phyloP scores from a whole-genome alignment of 805 yeast species.

The Kodamaea neixiangensis region DNA sequence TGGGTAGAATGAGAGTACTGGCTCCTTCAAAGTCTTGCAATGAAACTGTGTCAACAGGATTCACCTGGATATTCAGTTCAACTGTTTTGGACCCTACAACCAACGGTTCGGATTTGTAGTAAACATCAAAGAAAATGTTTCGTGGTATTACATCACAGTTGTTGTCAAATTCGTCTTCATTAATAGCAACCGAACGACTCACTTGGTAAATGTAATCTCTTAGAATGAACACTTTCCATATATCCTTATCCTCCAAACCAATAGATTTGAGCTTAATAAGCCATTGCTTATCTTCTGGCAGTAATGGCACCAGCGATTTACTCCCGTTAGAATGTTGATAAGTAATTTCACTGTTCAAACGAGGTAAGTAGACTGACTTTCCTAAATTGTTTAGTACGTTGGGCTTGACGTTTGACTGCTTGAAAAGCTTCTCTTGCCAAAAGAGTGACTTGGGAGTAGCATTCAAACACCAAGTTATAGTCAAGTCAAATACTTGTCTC shows the following conservation, averaged over 20 bases:
- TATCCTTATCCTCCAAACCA: slow-evolving; percentile 71
- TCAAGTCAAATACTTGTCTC: slow-evolving; percentile 60
- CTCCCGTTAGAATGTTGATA: slow-evolving; percentile 15
- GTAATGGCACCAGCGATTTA: slow-evolving; percentile 35
- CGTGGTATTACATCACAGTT: slow-evolving; percentile 28
- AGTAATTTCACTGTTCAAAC: slow-evolving; percentile 13
- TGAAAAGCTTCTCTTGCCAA: slow-evolving; percentile 48
- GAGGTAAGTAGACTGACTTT: slow-evolving; percentile 34
- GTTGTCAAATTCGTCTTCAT: slow-evolving; percentile 5
- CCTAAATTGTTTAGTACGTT: slow-evolving; percentile 31
- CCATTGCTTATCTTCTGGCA: slow-evolving; percentile 72
- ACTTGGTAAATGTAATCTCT: slow-evolving; percentile 67
- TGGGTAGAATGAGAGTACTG: slow-evolving; percentile 32
- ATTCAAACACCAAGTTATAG: slow-evolving; percentile 70
- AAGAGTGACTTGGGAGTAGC: slow-evolving; percentile 66
- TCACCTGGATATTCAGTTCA: slow-evolving; percentile 20
- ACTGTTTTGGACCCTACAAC: slow-evolving; percentile 18
- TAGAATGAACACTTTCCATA: slow-evolving; percentile 80
- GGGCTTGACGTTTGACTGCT: neutral
- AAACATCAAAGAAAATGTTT: slow-evolving; percentile 40
- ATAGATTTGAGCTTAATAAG: slow-evolving; percentile 65
- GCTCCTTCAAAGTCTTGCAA: slow-evolving; percentile 16
- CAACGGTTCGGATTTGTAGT: slow-evolving; percentile 38
- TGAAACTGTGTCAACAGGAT: slow-evolving; percentile 14
- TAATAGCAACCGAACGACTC: slow-evolving; percentile 34